Percentiles rank a stretch among this genome's conserved stretches.
Conservation (phyloP, 2,329 filamentous ascomycete species). For the Ilyonectria destructans region DNA sequence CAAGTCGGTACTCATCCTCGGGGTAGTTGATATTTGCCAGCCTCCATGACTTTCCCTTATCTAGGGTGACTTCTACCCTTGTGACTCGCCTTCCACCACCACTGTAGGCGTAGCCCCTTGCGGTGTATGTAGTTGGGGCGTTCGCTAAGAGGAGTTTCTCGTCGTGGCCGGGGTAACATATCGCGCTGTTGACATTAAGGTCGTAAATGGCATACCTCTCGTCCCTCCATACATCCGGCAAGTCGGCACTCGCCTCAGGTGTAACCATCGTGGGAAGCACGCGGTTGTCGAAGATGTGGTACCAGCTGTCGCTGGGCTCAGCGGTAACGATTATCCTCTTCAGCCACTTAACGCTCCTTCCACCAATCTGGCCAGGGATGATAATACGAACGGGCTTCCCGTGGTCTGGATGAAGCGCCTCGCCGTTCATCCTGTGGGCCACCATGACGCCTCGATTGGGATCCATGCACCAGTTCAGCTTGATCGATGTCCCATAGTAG, state of each 20-base stretch:
- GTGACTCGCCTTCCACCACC: slow-evolving; percentile 90
- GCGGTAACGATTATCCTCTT: slow-evolving; percentile 85
- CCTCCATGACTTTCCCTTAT: slow-evolving; percentile 86
- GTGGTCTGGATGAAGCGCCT: slow-evolving; percentile 85
- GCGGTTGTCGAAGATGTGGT: slow-evolving; percentile 94
- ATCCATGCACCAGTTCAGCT: slow-evolving; percentile 91
- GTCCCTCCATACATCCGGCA: slow-evolving; percentile 87
- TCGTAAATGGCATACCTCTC: slow-evolving; percentile 96
- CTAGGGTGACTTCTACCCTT: slow-evolving; percentile 85
- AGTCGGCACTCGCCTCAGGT: slow-evolving; percentile 83
- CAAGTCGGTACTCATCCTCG: slow-evolving; percentile 85
- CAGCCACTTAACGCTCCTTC: slow-evolving; percentile 94
- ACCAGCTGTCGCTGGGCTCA: slow-evolving; percentile 91
- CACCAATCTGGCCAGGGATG: slow-evolving; percentile 93
- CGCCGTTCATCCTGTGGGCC: slow-evolving; percentile 93
- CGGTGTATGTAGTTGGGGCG: slow-evolving; percentile 71
- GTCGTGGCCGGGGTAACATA: slow-evolving; percentile 84
- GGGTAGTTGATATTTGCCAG: slow-evolving; percentile 85
- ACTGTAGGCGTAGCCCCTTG: slow-evolving; percentile 89
- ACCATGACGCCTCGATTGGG: slow-evolving; percentile 88
- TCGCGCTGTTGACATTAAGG: slow-evolving; percentile 88
- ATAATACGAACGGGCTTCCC: slow-evolving; percentile 87
- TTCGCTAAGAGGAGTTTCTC: slow-evolving; percentile 72
- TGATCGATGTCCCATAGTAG: slow-evolving; percentile 89
- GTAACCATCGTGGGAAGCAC: slow-evolving; percentile 90